Evolutionary conservation across 2,329 filamentous ascomycete genomes (phyloP), one percentile per base, ranked within the genome.

Genomic region (Talaromyces piceae): DNA sequence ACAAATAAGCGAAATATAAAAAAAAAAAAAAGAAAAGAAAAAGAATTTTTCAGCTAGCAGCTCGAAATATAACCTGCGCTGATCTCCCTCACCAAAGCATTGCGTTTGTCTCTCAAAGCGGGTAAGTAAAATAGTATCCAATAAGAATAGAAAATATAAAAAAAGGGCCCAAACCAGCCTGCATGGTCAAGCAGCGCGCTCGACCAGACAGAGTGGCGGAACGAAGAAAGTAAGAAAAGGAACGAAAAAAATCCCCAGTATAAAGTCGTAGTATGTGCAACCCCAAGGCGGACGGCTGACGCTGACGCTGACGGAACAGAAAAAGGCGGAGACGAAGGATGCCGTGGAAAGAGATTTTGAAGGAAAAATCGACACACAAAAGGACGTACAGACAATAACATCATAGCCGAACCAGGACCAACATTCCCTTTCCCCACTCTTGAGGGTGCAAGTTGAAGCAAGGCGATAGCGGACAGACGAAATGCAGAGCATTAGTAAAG

Each of bases 351-450:
- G 49, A 54, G 54, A 50, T 47, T 43, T 54, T 27, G 31, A 28
- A 51, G 49, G 48, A 30, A 33, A 56, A 52, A 57, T 37, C 33
- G 33, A 37, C 33, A 37, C 49, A 57, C 47, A 50, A 54, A 50
- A 49, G 33, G 41, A 50, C 50, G 46, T 41, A 54, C 56, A 56
- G 50, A 47, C 44, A 52, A 58, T 58, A 58, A 56, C 58, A 58
- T 61, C 61, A 60, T 59, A 56, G 57, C 61, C 58, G 57, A 57
- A 59, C 55, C 56, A 56, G 53, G 57, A 63, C 55, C 54, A 58
- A 58, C 57, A 56, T 56, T 59, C 56, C 57, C 55, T 52, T 56
- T 55, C 57, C n/a, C 58, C 47, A 54, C 57, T 56, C 55, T 55
- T 25, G 47, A 54, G 31, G 41, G 27, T 26, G 48, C 41, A 54